Base-by-base conservation (phyloP, 2,329 filamentous ascomycete species). In the Ilyonectria destructans region DNA sequence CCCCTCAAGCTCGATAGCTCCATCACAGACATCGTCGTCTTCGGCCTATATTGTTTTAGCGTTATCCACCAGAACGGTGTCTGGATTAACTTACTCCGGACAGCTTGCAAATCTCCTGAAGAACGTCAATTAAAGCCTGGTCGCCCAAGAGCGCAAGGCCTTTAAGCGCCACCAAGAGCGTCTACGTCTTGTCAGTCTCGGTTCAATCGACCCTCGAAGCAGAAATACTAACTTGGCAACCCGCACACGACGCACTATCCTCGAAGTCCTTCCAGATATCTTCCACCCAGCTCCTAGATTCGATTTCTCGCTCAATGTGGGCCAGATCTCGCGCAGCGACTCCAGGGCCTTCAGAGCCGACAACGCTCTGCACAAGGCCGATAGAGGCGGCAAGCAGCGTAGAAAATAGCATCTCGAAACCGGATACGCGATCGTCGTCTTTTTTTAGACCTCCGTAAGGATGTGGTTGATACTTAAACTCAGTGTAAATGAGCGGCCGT, bases 1-100 rank as follows among this genome's bases (percentile, higher is more conserved):
- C 0, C 86, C 87, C 74, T 90, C 87, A 1, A 82, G 81, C 5
- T 79, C 80, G 31, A 89, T 82, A 9, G 85, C 79, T 6, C 88
- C 88, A 3, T 82, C 79, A 64, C 88, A 90, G 29, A 90, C 88
- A 74, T 90, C 88, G 33, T 79, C 74, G 61, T 89, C 87, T 72
- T 87, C 83, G 43, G 82, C 78, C 83, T 87, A 13, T 10, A 52
- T 21, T 52, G 29, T 26, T 33, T 68, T 37, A 71, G 51, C 23
- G 40, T 15, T 29, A 33, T 33, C 8, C 21, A 3, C n/a, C 19
- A 33, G 13, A 12, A 10, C n/a, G 10, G 15, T 15, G 4, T n/a
- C 2, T 17, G 5, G 26, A 10, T 15, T 7, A 6, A 52, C 69
- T 33, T 68, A 81, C 81, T 61, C 77, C 76, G 61, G 79, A 75